Percentiles rank a stretch among this genome's conserved stretches.
Conservation (phyloP, 2,329 filamentous ascomycete species). For the Pseudogymnoascus sp. region DNA sequence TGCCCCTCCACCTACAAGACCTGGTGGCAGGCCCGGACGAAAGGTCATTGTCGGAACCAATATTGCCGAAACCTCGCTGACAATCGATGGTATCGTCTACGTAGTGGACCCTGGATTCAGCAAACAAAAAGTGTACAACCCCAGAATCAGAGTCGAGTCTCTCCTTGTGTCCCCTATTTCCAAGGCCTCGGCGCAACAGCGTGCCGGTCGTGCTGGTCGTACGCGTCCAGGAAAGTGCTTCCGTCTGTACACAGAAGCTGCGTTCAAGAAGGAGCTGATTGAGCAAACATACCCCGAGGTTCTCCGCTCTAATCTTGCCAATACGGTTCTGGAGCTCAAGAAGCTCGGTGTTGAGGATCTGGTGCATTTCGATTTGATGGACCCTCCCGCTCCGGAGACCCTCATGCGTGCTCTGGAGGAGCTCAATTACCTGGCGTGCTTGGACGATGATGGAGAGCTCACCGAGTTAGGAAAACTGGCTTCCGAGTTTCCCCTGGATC, state of each 20-base stretch:
- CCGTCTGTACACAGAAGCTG: conserved; percentile 86
- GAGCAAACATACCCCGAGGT: conserved; percentile 97
- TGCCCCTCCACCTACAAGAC: conserved; percentile 64
- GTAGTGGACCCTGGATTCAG: conserved; percentile 99
- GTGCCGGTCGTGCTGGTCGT: conserved; percentile 98
- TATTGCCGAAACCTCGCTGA: conserved; percentile 95
- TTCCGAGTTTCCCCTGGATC: conserved; percentile 93
- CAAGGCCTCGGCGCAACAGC: conserved; percentile 92
- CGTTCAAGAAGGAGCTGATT: conserved; percentile 96
- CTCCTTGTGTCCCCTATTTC: conserved; percentile 96
- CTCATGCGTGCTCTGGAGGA: conserved; percentile 97
- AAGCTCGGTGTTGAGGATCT: conserved; percentile 93
- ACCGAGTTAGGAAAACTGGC: conserved; percentile 79
- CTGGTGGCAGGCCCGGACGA: conserved; percentile 78
- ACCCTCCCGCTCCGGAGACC: conserved; percentile 93
- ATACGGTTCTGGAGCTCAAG: conserved; percentile 92
- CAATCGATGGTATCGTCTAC: conserved; percentile 97
- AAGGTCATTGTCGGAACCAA: conserved; percentile 95
- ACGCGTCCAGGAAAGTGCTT: conserved; percentile 98
- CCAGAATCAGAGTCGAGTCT: conserved; percentile 90
- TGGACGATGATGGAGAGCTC: conserved; percentile 93
- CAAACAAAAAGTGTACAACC: conserved; percentile 99
- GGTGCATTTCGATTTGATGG: conserved; percentile 98
- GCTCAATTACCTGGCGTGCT: conserved; percentile 91
- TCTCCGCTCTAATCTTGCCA: conserved; percentile 85